Evolutionary conservation across 2,329 filamentous ascomycete species (phyloP).

Genomic region (Aureobasidium melanogenum): DNA sequence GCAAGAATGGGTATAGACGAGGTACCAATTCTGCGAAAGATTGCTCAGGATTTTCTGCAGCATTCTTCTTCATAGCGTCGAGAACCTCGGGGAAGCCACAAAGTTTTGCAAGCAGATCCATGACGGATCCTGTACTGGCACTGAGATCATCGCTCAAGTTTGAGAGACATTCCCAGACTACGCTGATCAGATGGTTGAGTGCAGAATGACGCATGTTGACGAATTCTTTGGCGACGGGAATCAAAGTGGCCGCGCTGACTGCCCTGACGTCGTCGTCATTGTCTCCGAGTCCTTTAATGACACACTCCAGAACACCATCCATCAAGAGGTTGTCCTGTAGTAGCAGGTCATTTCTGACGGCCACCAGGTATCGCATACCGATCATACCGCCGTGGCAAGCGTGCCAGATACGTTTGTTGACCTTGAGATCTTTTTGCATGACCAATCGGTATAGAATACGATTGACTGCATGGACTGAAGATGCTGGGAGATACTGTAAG

Average conservation of each 20-base stretch:
- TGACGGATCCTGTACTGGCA: slow-evolving; percentile 94
- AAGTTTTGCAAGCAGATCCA: slow-evolving; percentile 93
- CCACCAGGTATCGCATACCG: slow-evolving; percentile 86
- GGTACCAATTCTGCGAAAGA: slow-evolving; percentile 91
- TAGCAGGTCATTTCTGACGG: slow-evolving; percentile 85
- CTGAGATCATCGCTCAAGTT: slow-evolving; percentile 96
- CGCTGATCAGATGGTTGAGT: slow-evolving; percentile 75
- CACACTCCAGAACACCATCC: slow-evolving; percentile 82
- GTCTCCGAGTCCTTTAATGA: slow-evolving; percentile 90
- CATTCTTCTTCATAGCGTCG: slow-evolving; percentile 86
- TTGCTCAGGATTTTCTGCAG: slow-evolving; percentile 69
- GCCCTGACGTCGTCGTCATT: slow-evolving; percentile 92
- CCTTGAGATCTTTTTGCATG: slow-evolving; percentile 73
- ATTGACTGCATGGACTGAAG: slow-evolving; percentile 78
- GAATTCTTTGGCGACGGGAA: slow-evolving; percentile 92
- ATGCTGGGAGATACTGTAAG: slow-evolving; percentile 69
- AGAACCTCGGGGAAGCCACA: slow-evolving; percentile 91
- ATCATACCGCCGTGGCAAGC: slow-evolving; percentile 98
- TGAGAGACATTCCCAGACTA: slow-evolving; percentile 95
- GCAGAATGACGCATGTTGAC: slow-evolving; percentile 72
- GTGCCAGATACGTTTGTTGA: slow-evolving; percentile 75
- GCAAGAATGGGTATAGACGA: slow-evolving; percentile 86
- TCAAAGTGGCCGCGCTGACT: slow-evolving; percentile 92
- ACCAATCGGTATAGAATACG: slow-evolving; percentile 78
- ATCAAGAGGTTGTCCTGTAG: slow-evolving; percentile 77